Evolutionary conservation across 345 rosid species (phyloP), one percentile per base, ranked within the genome.

Genomic region (Eucalyptus tenuipes): DNA sequence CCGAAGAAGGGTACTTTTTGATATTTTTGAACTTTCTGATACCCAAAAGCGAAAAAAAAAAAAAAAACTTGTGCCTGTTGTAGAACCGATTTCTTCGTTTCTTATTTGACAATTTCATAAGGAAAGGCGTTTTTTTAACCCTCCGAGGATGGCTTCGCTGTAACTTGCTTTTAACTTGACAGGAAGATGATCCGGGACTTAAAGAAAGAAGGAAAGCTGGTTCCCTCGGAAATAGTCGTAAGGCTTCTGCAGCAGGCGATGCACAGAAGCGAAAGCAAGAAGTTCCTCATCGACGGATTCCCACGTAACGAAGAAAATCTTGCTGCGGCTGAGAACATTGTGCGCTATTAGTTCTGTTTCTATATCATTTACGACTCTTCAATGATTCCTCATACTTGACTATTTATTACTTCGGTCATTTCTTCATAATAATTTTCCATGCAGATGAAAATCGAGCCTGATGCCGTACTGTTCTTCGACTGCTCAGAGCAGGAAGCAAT

Each of bases 301-400:
- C 93, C 93, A 13, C 90, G 93, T 22, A 86, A 88, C 75, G 88
- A 93, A 88, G 91, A 91, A 87, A 92, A 92, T 87, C 88, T 89
- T 3, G 45, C 84, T 53, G 92, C 91, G 6, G 91, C 90, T 53
- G 92, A 91, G 86, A 88, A 75, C 49, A 90, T 86, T 84, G 93
- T 90, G 44, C 40, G 87, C 86, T 40, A 33, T 40, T 47, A 45
- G 5, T 48, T 44, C 49, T 59, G 44, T 64, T 49, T 53, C 44
- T 20, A 40, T 13, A 49, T 55, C 22, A 13, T 10, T 64, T 13
- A 33, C n/a, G 13, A 7, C 44, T 37, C 25, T 49, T 47, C 33
- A 31, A 40, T 64, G 37, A 33, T 42, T 49, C 16, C 14, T 33
- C 20, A 22, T 66, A 44, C 44, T 42, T 13, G 61, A 49, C 37